A percentile compares a stretch with the other conserved stretches of the same genome.
These are phyloP conservation scores for Peronospora belbahrii DNA, from an alignment of 352 stramenopile species.

Conservation along the genomic window DNA sequence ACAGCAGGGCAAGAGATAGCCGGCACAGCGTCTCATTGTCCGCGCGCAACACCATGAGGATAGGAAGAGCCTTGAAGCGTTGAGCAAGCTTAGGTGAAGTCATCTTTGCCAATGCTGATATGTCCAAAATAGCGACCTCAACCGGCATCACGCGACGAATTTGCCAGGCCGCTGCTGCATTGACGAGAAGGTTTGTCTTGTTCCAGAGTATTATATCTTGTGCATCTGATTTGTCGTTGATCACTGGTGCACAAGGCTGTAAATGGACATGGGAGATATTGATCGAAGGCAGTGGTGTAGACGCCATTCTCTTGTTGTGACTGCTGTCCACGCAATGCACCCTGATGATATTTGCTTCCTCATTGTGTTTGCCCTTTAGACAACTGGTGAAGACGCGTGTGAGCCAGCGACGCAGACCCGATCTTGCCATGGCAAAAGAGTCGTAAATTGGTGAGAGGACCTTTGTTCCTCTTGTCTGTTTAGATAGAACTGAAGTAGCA, in stretches of 20 bases:
- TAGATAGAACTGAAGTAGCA: conserved; percentile 2
- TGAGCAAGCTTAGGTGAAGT: conserved; percentile 5
- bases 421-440: background rate
- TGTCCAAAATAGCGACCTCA: conserved; percentile 4
- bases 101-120: conserved; percentile 2
- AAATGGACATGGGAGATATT: conserved; percentile 7
- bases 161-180: conserved; percentile 13
- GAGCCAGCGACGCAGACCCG: background rate
- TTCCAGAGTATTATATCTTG: conserved; percentile 3
- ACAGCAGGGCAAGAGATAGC: conserved; percentile 6
- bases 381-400: conserved; percentile 5
- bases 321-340: background rate
- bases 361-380: conserved; percentile 5
- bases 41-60: conserved; percentile 9
- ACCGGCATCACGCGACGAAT: conserved; percentile 12
- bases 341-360: conserved; percentile 1
- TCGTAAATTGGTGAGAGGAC: background rate
- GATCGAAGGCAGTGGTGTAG: conserved; percentile 4
- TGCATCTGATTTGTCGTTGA: background rate
- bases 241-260: conserved; percentile 2
- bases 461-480: background rate
- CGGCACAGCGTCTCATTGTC: conserved; percentile 4
- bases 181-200: conserved; percentile 7
- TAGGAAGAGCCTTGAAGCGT: conserved; percentile 8
- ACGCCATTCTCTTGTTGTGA: background rate